phyloP scores from a whole-genome alignment of 1,284 basidiomycete genomes.

The Trametes polyzona region DNA sequence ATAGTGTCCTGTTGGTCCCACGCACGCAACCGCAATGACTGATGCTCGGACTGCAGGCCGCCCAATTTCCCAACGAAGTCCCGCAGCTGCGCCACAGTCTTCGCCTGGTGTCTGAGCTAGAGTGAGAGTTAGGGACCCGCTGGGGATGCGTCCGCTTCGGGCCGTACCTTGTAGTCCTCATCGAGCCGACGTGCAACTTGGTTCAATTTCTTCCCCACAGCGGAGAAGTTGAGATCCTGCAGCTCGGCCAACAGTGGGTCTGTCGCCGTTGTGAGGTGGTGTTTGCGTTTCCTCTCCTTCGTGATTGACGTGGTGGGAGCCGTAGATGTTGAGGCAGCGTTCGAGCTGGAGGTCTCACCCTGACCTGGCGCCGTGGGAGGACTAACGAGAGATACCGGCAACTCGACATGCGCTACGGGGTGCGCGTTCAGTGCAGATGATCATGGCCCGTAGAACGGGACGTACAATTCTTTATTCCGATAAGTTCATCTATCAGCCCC shows the following conservation, averaged over 20 bases:
- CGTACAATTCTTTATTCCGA: conserved; percentile 89
- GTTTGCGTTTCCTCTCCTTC: conserved; percentile 86
- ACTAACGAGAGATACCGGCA: conserved; percentile 82
- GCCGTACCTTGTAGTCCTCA: conserved; percentile 84
- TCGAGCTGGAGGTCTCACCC: conserved; percentile 48
- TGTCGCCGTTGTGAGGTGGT: conserved; percentile 75
- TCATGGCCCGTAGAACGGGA: conserved; percentile 1
- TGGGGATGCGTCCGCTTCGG: not conserved
- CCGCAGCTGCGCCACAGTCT: conserved; percentile 89
- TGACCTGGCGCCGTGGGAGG: conserved; percentile 48
- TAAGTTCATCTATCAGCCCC: conserved; percentile 93
- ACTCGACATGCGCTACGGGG: conserved; percentile 81
- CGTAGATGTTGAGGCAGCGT: conserved; percentile 46
- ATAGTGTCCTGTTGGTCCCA: conserved; percentile 20
- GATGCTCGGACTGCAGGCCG: conserved; percentile 90
- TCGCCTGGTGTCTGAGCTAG: conserved; percentile 77
- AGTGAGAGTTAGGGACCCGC: conserved; percentile 17
- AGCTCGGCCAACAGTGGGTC: conserved; percentile 89
- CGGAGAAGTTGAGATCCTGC: conserved; percentile 92
- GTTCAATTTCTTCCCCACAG: conserved; percentile 87
- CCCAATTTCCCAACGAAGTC: conserved; percentile 96
- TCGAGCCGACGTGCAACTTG: conserved; percentile 85
- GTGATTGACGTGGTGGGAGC: conserved; percentile 45
- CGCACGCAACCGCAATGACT: conserved; percentile 85
- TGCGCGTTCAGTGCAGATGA: not conserved